Evolutionary conservation across 257 asterid species (phyloP).

Genomic region (Solanum paucissectum): DNA sequence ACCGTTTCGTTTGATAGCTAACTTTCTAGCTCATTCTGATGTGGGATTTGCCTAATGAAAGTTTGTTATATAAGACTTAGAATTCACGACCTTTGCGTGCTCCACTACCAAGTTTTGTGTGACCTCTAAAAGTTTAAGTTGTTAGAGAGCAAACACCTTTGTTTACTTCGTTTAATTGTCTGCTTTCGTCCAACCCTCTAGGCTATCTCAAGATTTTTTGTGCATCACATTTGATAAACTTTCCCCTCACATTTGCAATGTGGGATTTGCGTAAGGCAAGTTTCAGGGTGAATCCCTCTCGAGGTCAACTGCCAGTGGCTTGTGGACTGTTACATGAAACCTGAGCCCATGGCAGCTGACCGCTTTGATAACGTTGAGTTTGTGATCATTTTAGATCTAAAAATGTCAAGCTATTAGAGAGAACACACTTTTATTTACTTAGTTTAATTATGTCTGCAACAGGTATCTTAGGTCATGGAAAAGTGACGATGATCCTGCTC

Average conservation of each 20-base stretch:
- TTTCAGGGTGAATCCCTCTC: neutral
- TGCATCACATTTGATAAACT: neutral
- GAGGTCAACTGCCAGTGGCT: too few species aligned
- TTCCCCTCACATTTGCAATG: neutral
- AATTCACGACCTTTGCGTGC: too few species aligned
- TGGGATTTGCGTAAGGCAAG: neutral
- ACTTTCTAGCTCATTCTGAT: too few species aligned
- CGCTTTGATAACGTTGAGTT: neutral
- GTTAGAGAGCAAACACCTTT: neutral
- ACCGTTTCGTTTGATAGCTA: neutral
- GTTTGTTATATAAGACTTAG: too few species aligned
- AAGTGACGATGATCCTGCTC: constrained; percentile 10
- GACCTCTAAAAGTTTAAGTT: neutral
- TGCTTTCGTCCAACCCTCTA: neutral
- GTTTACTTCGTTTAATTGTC: neutral
- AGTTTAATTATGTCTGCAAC: neutral
- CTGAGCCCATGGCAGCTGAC: neutral
- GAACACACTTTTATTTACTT: neutral
- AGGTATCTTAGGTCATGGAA: constrained; percentile 11
- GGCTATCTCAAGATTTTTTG: neutral
- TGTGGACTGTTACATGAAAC: neutral
- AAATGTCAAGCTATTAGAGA: neutral
- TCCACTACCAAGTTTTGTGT: too few species aligned
- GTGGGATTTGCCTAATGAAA: too few species aligned
- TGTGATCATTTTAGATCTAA: neutral